A percentile compares a stretch with the other conserved stretches of the same genome.
Conservation (phyloP, 768 basidiomycete genomes). For the Phylloporus sp. region DNA sequence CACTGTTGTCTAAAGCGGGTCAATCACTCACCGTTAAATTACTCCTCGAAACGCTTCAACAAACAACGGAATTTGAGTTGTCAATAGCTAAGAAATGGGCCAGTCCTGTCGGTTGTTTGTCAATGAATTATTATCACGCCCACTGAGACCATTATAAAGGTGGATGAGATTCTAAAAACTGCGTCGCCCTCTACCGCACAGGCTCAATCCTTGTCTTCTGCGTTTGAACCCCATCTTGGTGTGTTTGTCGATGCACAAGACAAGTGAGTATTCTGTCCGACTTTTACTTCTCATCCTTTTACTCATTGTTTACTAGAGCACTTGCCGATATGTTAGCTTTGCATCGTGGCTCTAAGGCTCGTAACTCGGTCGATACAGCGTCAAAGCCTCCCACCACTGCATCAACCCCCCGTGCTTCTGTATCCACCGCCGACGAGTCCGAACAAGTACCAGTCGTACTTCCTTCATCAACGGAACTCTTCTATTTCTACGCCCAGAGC, state of each 20-base stretch:
- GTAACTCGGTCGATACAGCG: conserved; percentile 64
- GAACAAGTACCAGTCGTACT: conserved; percentile 64
- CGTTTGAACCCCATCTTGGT: conserved; percentile 89
- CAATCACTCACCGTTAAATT: conserved; percentile 69
- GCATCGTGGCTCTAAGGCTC: conserved; percentile 61
- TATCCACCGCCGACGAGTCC: conserved; percentile 40
- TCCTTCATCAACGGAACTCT: conserved; percentile 92
- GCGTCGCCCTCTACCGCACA: conserved; percentile 49
- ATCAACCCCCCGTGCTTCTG: conserved; percentile 35
- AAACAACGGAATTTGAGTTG: conserved; percentile 84
- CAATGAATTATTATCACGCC: not conserved
- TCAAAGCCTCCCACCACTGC: conserved; percentile 23
- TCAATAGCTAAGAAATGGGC: conserved; percentile 81
- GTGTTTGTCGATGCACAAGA: conserved; percentile 97
- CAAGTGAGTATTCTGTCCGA: conserved; percentile 55
- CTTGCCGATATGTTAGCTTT: conserved; percentile 87
- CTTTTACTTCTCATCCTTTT: not conserved
- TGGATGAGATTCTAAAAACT: conserved; percentile 59
- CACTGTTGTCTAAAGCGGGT: conserved; percentile 74
- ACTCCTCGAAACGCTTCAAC: conserved; percentile 82
- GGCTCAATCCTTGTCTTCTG: conserved; percentile 72
- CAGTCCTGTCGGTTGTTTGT: conserved; percentile 50
- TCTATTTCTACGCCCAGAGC: conserved; percentile 95
- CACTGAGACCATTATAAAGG: conserved; percentile 34
- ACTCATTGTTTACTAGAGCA: conserved; percentile 45